A percentile compares a stretch with the other conserved stretches of the same genome.
phyloP scores from a whole-genome alignment of 305 asterid genomes.

The Solanum hybrid region DNA sequence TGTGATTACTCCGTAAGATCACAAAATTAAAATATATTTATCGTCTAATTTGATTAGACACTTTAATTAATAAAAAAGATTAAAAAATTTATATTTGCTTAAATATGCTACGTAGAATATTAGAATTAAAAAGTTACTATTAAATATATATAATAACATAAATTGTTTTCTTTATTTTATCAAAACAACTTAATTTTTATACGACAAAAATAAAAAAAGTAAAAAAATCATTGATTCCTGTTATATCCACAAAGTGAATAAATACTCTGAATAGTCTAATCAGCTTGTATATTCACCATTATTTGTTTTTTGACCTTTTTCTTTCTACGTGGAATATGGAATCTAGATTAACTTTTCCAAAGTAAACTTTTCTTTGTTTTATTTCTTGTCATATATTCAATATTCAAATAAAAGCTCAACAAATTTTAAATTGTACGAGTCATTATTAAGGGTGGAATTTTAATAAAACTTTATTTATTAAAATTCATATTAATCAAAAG shows the following conservation, averaged over 20 bases:
- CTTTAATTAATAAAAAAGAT: background rate
- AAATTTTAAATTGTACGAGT: background rate
- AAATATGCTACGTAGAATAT: background rate
- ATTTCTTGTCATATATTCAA: background rate
- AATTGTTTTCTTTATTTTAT: background rate
- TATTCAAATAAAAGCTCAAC: background rate
- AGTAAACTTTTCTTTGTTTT: background rate
- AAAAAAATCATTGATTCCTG: background rate
- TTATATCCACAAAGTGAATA: background rate
- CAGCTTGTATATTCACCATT: background rate
- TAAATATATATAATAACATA: background rate
- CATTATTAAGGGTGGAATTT: background rate
- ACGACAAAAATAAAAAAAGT: too few relatives aligned
- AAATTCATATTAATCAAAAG: background rate
- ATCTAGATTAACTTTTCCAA: background rate
- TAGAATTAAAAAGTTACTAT: too few relatives aligned
- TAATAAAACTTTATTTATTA: background rate
- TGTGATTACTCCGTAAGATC: background rate
- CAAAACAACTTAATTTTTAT: too few relatives aligned
- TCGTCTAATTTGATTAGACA: background rate
- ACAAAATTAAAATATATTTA: background rate
- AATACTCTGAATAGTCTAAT: background rate
- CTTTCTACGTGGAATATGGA: background rate
- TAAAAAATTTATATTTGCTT: background rate
- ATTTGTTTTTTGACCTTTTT: background rate